Base-by-base conservation (phyloP, 192 early-diverging fungal genomes). In the Backusella parvicylindrica region DNA sequence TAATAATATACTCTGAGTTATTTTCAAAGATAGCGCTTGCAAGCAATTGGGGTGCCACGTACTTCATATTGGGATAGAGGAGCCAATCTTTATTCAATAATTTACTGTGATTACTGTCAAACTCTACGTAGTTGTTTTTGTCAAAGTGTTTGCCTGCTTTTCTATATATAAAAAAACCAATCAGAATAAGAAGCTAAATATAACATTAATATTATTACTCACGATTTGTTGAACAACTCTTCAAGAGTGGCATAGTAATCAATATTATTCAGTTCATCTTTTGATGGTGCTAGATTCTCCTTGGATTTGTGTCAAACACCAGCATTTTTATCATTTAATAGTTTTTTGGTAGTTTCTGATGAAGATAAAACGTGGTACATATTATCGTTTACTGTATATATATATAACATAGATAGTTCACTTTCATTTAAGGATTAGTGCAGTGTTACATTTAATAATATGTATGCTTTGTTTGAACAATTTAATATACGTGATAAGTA, bases 121-220 rank as follows among this genome's bases (percentile, higher is more conserved):
- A 66, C 11, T 66, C 64, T 12, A 11, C 31, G 35, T 36, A 18
- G 35, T 68, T 38, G 18, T 68, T 38, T 1, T 36, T n/a, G 32
- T 68, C 35, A n/a, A 68, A 38, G 2, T 68, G 65, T 68, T 68
- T 68, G 35, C 13, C 35, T 35, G 65, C 35, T 68, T 68, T 68
- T 68, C 65, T 37, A 63, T 21, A 63, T 23, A 63, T 37, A 7
- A 23, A 63, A 2, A 2, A 63, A 63, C 26, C 56, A 63, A 63
- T 63, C 21, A 63, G 56, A 63, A 21, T 63, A 2, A 63, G 56
- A 63, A 63, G 56, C 8, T 21, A 63, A 63, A 37, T 2, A 37
- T 37, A 37, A 23, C 12, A 63, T 63, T 3, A 63, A 63, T 63
- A 63, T 23, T 23, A 63, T 63, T 63, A 63, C 56, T 23, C 13